Evolutionary conservation across 257 asterid genomes (phyloP), one percentile per base, ranked within the genome.

Genomic region (Solanum pimpinellifolium): DNA sequence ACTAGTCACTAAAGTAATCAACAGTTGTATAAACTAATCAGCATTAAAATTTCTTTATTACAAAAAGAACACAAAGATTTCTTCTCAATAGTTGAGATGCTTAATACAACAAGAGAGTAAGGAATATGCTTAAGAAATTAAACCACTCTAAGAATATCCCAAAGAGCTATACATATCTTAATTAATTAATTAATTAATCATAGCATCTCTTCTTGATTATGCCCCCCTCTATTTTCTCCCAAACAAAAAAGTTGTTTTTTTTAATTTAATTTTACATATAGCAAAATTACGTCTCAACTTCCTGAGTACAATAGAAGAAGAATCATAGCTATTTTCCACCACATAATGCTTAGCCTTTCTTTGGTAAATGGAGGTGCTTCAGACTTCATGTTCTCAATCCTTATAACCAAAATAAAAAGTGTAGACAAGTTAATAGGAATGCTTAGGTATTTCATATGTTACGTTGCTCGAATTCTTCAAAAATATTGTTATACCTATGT

Each of bases 101-200:
- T 77, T 92, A 89, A 90, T 90, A 89, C 86, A 87, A 37, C 59
- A 72, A 87, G 8, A 83, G 42, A 86, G 93, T 80, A 90, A 92
- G 89, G 93, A 85, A 93, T 90, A 90, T 83, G 21, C 35, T 76
- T 68, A 15, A 86, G 66, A 31, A 86, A 42, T 83, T 42, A 31
- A 80, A 80, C 85, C 85, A 47, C 69, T 47, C 85, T 49, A 80
- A 49, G 85, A 80, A 81, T 81, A 46, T 29, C 69, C 89, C 86
- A 82, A 18, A 59, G 46, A 81, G 10, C 74, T 31, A 62, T 25
- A 21, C 13, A 44, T 35, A n/a, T 20, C 52, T 80, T 21, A 65
- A 88, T 84, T 23, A 68, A 88, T 49, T 49, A 49, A 88, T 86
- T 42, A 33, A 59, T 70, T 25, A 18, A 56, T 56, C 65, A 88